Base-by-base conservation (phyloP, 2,329 filamentous ascomycete genomes). In the Ophiosphaerella korrae region DNA sequence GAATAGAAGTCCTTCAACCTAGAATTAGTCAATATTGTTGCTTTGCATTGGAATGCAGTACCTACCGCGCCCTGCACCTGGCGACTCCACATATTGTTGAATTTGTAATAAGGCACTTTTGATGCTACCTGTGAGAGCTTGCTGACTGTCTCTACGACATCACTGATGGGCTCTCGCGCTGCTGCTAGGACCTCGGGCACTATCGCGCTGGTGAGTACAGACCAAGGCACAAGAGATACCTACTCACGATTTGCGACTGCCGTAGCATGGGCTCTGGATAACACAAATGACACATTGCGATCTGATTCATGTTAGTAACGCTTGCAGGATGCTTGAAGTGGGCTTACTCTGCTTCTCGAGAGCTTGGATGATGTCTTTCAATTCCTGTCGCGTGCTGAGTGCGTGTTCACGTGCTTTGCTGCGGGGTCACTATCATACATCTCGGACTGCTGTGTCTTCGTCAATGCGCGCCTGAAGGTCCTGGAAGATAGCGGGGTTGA, bases 101-200 rank as follows among this genome's bases (percentile, higher is more conserved):
- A 97, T 83, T 96, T 97, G 85, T 97, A 99, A 80, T 97, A 99
- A 0, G 94, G 93, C 67, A 95, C 88, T 71, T 89, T 83, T 23
- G 91, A 92, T 2, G 92, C 91, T 47, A 90, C 83, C 47, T 81
- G 76, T 54, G 85, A 83, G 38, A 99, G 84, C 60, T 87, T 85
- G 50, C 79, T 77, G 39, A 97, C 82, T 38, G 87, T 88, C 41
- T 84, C 79, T 48, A 89, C 82, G 72, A 96, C 86, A 32, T 88
- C 83, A 57, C 83, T 78, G 70, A 97, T 89, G 50, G 84, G 83
- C 53, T 78, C 76, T 53, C 91, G 84, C 1, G 90, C 87, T 60
- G 89, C 83, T 9, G 82, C 78, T 37, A 96, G 80, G 31, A 97
- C 80, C 3, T 82, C 76, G 29, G 82, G 77, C 50, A 94, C 91